Base-by-base conservation (phyloP, 148 eudicot genomes). In the Mesembryanthemum crystallinum region DNA sequence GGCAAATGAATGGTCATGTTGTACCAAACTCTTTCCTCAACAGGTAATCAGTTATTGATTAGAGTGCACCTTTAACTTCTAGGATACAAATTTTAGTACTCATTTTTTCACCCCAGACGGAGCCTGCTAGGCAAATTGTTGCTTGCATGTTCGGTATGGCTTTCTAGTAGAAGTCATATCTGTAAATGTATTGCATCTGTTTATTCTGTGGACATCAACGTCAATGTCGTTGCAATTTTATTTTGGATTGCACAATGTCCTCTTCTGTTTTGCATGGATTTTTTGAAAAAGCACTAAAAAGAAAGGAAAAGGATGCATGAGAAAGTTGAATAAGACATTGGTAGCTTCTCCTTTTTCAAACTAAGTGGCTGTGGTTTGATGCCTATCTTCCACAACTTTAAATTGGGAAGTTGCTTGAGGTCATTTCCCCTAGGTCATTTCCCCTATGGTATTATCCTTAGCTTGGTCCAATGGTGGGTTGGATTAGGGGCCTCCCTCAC, bases 41-140 rank as follows among this genome's bases (percentile, higher is more conserved):
- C 64, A 47, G 67, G 73, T 72, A 15, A 42, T 58, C 54, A 71
- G 66, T 17, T 57, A 47, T 42, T 35, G 23, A 75, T 59, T 37
- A 6, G 10, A 20, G 43, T 24, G 52, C 8, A 29, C 25, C 24
- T 12, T 62, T 43, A 39, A 35, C 8, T 20, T 60, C 14, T 10
- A 20, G 35, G 42, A 32, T 12, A 33, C 20, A 57, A 14, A n/a
- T 17, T 66, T 32, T 39, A 47, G 8, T 33, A n/a, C 7, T 66
- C 24, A 28, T 66, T 37, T 23, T n/a, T 58, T 60, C 52, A 55
- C 21, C 25, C 30, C 3, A 71, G 52, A 24, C 18, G 20, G 24
- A 30, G 0, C 18, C 39, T 11, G 64, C 28, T 39, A 8, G 32
- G 39, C 21, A 17, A 9, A 33, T 39, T 49, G 25, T 65, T 43